Conservation (phyloP, 2,329 filamentous ascomycete species). For the Colletotrichum shisoi region DNA sequence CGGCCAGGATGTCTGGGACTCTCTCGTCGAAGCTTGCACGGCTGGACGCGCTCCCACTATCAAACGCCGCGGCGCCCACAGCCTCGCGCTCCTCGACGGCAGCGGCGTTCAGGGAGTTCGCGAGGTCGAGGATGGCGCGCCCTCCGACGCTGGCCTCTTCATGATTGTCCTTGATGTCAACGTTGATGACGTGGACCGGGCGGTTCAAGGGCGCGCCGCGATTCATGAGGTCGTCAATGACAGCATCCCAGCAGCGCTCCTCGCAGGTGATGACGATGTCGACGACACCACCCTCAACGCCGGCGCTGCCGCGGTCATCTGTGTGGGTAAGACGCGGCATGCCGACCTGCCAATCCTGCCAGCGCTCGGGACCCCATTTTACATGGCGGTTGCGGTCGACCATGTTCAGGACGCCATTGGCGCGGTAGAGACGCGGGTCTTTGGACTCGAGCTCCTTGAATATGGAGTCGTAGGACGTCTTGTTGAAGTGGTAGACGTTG, state of each 20-base stretch:
- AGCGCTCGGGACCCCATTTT: constrained; percentile 95
- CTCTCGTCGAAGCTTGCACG: constrained; percentile 86
- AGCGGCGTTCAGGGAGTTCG: constrained; percentile 80
- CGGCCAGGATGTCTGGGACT: constrained; percentile 88
- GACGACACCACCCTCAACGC: constrained; percentile 87
- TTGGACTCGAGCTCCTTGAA: constrained; percentile 89
- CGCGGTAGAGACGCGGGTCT: constrained; percentile 84
- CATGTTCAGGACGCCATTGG: constrained; percentile 96
- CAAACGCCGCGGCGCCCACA: constrained; percentile 71
- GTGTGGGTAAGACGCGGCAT: constrained; percentile 80
- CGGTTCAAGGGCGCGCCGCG: constrained; percentile 87
- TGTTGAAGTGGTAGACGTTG: constrained; percentile 98
- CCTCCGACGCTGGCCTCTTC: constrained; percentile 93
- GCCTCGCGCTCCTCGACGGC: constrained; percentile 78
- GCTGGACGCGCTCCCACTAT: constrained; percentile 70
- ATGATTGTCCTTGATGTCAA: constrained; percentile 98
- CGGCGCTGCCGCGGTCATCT: constrained; percentile 77
- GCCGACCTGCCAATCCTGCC: constrained; percentile 96
- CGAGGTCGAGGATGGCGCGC: constrained; percentile 89
- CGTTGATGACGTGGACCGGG: constrained; percentile 96
- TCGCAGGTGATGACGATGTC: constrained; percentile 98
- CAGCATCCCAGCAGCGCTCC: constrained; percentile 97
- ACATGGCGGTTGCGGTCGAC: constrained; percentile 88
- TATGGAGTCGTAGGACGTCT: constrained; percentile 93
- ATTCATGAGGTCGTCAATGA: constrained; percentile 89